A percentile compares a stretch with the other conserved stretches of the same genome.
Conservation (phyloP, 768 basidiomycete genomes). For the Peribolospora baueri region DNA sequence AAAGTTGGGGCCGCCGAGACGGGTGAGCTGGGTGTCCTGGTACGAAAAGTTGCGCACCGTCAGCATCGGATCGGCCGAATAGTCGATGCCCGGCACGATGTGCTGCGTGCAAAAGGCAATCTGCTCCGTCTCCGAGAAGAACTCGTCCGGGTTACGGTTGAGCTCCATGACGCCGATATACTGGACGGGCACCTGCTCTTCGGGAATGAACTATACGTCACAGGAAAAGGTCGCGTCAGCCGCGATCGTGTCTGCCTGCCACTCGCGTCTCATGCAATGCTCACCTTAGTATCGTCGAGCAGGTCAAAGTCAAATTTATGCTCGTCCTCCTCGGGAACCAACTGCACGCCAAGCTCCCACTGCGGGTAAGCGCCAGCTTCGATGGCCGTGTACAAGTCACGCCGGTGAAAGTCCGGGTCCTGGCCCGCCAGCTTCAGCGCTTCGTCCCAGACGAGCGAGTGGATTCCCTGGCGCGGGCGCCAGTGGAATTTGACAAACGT, state of each 20-base stretch:
- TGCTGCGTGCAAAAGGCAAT: slow-evolving; percentile 56
- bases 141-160: slow-evolving; percentile 30
- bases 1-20: slow-evolving; percentile 49
- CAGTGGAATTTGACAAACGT: slow-evolving; percentile 77
- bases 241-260: too few species aligned
- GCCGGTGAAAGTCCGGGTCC: slow-evolving; percentile 75
- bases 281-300: slow-evolving; percentile 51
- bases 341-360: slow-evolving; percentile 57
- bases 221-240: too few species aligned
- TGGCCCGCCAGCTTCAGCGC: slow-evolving; percentile 58
- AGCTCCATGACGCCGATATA: slow-evolving; percentile 46
- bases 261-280: neutral
- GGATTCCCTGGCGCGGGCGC: slow-evolving; percentile 52
- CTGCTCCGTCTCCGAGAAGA: slow-evolving; percentile 69
- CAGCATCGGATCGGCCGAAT: slow-evolving; percentile 31
- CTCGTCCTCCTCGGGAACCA: slow-evolving; percentile 43
- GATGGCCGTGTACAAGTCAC: slow-evolving; percentile 51
- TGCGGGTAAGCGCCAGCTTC: slow-evolving; percentile 41
- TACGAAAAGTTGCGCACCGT: slow-evolving; percentile 71
- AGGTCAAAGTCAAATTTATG: slow-evolving; percentile 64
- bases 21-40: slow-evolving; percentile 57
- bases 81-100: slow-evolving; percentile 29
- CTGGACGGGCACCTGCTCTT: slow-evolving; percentile 52
- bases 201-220: slow-evolving; percentile 36
- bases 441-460: slow-evolving; percentile 72